Percentiles rank a stretch among this genome's conserved stretches.
phyloP scores from a whole-genome alignment of 2,329 filamentous ascomycete genomes.

The Hirsutella minnesotensis region DNA sequence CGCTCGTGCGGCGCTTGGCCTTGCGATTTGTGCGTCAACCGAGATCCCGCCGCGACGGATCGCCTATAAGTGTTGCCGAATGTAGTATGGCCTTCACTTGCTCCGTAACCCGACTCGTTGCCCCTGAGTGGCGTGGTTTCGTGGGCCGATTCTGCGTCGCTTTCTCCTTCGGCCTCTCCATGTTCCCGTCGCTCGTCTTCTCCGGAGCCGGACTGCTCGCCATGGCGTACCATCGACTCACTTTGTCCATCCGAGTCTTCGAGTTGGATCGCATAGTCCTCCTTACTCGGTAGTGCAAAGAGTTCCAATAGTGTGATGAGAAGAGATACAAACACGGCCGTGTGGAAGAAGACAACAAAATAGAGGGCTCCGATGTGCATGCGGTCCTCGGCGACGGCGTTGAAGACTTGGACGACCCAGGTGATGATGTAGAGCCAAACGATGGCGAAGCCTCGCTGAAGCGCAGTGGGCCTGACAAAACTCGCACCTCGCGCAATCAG shows the following conservation, averaged over 20 bases:
- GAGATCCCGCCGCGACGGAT: constrained; percentile 22
- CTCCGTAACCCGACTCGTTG: constrained; percentile 19
- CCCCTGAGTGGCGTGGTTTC: constrained; percentile 43
- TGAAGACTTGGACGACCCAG: constrained; percentile 60
- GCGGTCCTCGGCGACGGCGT: constrained; percentile 66
- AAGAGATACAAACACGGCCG: constrained; percentile 60
- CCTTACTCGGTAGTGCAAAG: constrained; percentile 62
- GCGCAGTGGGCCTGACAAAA: constrained; percentile 70
- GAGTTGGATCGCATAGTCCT: constrained; percentile 51
- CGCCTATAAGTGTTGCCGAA: constrained; percentile 45
- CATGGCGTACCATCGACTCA: constrained; percentile 23
- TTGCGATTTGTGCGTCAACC: constrained; percentile 11
- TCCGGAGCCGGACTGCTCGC: constrained; percentile 10
- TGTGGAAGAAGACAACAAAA: constrained; percentile 68
- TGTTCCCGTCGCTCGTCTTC: not conserved
- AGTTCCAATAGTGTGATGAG: constrained; percentile 70
- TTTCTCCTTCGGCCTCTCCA: constrained; percentile 5
- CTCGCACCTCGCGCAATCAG: constrained; percentile 68
- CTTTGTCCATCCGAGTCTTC: constrained; percentile 35
- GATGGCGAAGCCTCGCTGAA: constrained; percentile 69
- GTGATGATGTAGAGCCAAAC: constrained; percentile 73
- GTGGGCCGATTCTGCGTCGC: constrained; percentile 24
- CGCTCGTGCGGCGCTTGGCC: constrained; percentile 40
- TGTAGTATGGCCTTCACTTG: constrained; percentile 29
- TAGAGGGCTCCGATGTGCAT: constrained; percentile 66